Conservation (phyloP, 2,329 filamentous ascomycete species). For the Simplicillium aogashimaense region DNA sequence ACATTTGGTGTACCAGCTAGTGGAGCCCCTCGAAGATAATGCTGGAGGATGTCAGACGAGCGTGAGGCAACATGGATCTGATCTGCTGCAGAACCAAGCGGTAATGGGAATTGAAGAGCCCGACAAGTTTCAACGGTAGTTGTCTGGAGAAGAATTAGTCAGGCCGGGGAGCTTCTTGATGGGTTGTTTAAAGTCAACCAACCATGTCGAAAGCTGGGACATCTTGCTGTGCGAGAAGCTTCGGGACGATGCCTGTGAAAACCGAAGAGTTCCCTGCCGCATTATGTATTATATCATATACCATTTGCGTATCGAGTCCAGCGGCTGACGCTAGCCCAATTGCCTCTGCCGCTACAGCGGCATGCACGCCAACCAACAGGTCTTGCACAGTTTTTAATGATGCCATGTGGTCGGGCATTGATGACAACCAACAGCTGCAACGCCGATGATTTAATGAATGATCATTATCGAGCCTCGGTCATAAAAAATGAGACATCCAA, state of each 20-base stretch:
- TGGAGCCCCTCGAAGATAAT: conserved; percentile 9
- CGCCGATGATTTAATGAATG: too few relatives aligned
- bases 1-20: conserved; percentile 7
- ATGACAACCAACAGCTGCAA: too few relatives aligned
- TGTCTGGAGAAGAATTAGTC: neutral
- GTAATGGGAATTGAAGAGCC: conserved; percentile 21
- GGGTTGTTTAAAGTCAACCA: conserved; percentile 11
- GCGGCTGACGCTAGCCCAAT: conserved; percentile 39
- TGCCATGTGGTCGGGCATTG: too few relatives aligned
- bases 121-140: conserved; percentile 18
- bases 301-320: conserved; percentile 29
- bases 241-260: conserved; percentile 45
- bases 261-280: conserved; percentile 35
- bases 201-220: too few relatives aligned
- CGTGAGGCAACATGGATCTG: conserved; percentile 19
- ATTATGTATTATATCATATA: conserved; percentile 17
- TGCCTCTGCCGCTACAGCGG: conserved; percentile 38
- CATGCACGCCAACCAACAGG: conserved; percentile 40
- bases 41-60: conserved; percentile 15
- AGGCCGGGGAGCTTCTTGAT: neutral
- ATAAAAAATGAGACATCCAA: too few relatives aligned
- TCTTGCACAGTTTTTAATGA: conserved; percentile 44
- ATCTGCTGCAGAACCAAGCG: conserved; percentile 22
- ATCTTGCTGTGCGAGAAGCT: conserved; percentile 27
- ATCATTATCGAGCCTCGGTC: too few relatives aligned